Percentiles rank a stretch among this genome's conserved stretches.
These are phyloP conservation scores for Rhizopogon vulgaris DNA, from an alignment of 768 basidiomycete species.

Conservation along the genomic window DNA sequence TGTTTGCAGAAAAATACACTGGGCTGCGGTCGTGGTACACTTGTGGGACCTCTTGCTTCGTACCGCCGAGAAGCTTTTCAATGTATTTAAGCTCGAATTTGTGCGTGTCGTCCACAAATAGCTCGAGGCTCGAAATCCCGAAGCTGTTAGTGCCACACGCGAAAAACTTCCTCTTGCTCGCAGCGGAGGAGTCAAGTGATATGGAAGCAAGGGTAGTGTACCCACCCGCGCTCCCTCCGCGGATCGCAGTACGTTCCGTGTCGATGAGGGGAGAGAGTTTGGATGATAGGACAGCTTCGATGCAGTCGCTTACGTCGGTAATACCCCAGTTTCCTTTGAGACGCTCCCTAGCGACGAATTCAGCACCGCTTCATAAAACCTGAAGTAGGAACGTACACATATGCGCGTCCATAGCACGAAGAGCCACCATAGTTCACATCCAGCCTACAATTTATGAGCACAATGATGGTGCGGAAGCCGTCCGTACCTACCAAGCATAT, in stretches of 20 bases:
- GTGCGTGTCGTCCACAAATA: constrained; percentile 58
- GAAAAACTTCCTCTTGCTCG: constrained; percentile 48
- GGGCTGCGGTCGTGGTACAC: constrained; percentile 59
- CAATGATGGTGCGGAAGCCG: too few species aligned
- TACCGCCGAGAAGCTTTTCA: constrained; percentile 60
- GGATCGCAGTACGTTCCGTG: constrained; percentile 54
- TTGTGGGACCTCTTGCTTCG: constrained; percentile 43
- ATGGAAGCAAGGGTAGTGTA: constrained; percentile 53
- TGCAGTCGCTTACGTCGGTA: constrained; percentile 65
- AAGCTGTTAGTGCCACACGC: constrained; percentile 65
- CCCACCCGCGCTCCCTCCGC: constrained; percentile 71
- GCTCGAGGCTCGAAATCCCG: constrained; percentile 60
- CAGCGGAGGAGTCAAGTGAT: constrained; percentile 42
- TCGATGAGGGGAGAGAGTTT: constrained; percentile 49
- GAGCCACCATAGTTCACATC: constrained; percentile 79
- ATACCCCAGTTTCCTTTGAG: constrained; percentile 68
- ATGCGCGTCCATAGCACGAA: constrained; percentile 64
- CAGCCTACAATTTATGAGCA: constrained; percentile 17
- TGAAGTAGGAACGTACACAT: constrained; percentile 34
- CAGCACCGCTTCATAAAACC: constrained; percentile 55
- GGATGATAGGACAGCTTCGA: constrained; percentile 40
- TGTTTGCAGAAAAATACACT: constrained; percentile 53
- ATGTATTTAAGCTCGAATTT: constrained; percentile 63
- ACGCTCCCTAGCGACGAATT: constrained; percentile 48
- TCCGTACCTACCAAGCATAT: constrained; percentile 47